A percentile compares a stretch with the other conserved stretches of the same genome.
Evolutionary conservation across 2,329 filamentous ascomycete genomes (phyloP).

Genomic region (Cyanodermella asteris): DNA sequence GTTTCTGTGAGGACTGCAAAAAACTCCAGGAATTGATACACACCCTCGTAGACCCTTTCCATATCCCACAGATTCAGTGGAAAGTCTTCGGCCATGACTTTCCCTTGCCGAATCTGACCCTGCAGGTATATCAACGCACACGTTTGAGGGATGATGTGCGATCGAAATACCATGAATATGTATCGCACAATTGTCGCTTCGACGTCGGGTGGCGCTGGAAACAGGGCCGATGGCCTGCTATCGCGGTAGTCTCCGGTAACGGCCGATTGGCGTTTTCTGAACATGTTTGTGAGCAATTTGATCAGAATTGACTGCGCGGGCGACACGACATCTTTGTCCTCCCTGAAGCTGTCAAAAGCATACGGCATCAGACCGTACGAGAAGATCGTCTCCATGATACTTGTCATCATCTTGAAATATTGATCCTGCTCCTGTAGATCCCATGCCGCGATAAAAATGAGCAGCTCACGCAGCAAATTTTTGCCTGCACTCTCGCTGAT

Average conservation of each 20-base stretch:
- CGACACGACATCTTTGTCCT: slow-evolving; percentile 88
- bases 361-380: slow-evolving; percentile 78
- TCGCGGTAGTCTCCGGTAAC: slow-evolving; percentile 8
- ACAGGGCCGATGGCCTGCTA: slow-evolving; percentile 32
- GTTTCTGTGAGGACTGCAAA: slow-evolving; percentile 77
- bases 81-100: slow-evolving; percentile 63
- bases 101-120: slow-evolving; percentile 61
- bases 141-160: slow-evolving; percentile 80
- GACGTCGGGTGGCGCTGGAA: slow-evolving; percentile 28
- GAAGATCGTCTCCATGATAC: slow-evolving; percentile 84
- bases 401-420: slow-evolving; percentile 89
- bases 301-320: slow-evolving; percentile 85
- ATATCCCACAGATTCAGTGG: slow-evolving; percentile 94
- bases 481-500: slow-evolving; percentile 76
- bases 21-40: slow-evolving; percentile 87
- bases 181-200: slow-evolving; percentile 57
- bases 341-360: slow-evolving; percentile 75
- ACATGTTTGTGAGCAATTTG: slow-evolving; percentile 76
- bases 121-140: slow-evolving; percentile 88
- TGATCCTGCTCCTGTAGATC: slow-evolving; percentile 82
- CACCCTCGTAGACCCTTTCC: slow-evolving; percentile 85
- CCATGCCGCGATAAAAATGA: slow-evolving; percentile 95
- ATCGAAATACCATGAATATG: slow-evolving; percentile 78
- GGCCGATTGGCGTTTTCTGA: slow-evolving; percentile 25
- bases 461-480: slow-evolving; percentile 68